Evolutionary conservation across 768 basidiomycete species (phyloP).

Genomic region (Macrolepiota dolichaula): DNA sequence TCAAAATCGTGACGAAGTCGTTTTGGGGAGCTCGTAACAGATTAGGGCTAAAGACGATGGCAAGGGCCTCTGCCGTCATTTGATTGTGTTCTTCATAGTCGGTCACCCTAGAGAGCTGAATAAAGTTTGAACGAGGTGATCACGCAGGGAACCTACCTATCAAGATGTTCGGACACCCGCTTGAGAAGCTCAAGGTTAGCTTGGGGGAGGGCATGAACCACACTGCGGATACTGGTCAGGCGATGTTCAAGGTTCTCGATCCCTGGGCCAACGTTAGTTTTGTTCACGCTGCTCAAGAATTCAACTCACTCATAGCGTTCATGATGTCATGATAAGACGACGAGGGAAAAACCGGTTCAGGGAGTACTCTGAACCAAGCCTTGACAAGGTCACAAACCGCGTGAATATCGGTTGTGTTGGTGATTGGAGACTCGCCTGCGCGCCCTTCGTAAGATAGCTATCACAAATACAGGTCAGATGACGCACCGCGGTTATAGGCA

Average conservation of each 20-base stretch:
- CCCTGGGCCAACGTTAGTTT: conserved; percentile 36
- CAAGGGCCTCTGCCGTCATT: conserved; percentile 83
- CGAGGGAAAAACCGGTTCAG: conserved; percentile 76
- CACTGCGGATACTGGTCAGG: conserved; percentile 56
- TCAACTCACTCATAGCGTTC: conserved; percentile 60
- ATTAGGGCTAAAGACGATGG: conserved; percentile 85
- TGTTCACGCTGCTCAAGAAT: background rate
- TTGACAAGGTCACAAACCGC: conserved; percentile 83
- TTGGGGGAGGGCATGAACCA: conserved; percentile 68
- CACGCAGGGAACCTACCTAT: conserved; percentile 42
- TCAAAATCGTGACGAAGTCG: conserved; percentile 72
- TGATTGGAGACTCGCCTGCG: conserved; percentile 52
- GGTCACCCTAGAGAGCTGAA: conserved; percentile 53
- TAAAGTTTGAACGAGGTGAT: background rate
- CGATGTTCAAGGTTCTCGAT: conserved; percentile 68
- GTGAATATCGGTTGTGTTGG: conserved; percentile 66
- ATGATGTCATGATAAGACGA: conserved; percentile 66
- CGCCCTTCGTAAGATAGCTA: background rate
- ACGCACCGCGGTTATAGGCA: conserved; percentile 66
- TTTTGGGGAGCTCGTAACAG: conserved; percentile 74
- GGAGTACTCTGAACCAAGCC: conserved; percentile 81
- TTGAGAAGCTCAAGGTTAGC: conserved; percentile 77
- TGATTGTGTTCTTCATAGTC: conserved; percentile 87
- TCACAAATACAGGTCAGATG: background rate
- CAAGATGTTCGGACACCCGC: conserved; percentile 81